Conservation (phyloP, 2,329 filamentous ascomycete genomes). For the Talaromyces sp. region DNA sequence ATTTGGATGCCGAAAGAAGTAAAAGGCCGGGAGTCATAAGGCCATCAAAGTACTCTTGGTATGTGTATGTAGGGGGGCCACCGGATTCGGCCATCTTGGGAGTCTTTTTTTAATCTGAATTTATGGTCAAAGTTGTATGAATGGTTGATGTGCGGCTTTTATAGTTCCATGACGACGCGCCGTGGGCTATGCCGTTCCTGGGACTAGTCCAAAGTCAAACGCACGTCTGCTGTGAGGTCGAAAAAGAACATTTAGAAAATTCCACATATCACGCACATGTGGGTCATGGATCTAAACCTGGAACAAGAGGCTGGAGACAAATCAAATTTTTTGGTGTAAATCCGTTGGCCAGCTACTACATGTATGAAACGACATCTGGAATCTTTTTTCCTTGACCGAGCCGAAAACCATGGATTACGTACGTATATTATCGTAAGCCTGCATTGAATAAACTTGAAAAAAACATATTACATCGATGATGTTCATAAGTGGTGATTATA, state of each 20-base stretch:
- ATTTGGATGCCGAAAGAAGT: slow-evolving; percentile 9
- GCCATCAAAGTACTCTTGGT: slow-evolving; percentile 7
- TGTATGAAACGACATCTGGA: no score
- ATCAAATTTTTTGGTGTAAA: not conserved
- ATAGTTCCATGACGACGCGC: not conserved
- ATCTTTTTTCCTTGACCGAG: not conserved
- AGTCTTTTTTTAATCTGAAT: not conserved
- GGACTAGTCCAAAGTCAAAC: not conserved
- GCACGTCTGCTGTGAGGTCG: no score
- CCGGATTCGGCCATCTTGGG: not conserved
- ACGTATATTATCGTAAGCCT: not conserved
- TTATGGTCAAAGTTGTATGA: not conserved
- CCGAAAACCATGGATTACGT: not conserved
- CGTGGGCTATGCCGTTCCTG: not conserved
- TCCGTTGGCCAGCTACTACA: not conserved
- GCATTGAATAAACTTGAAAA: not conserved
- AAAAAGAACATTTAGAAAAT: not conserved
- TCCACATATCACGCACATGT: not conserved
- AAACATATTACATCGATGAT: not conserved
- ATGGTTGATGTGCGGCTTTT: not conserved
- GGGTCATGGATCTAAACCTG: not conserved
- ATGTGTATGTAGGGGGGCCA: not conserved
- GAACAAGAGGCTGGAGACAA: no score
- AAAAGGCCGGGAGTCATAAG: slow-evolving; percentile 11
- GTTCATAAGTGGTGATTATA: not conserved